These are phyloP conservation scores for Mucor saturninus DNA, from an alignment of 371 early-diverging fungal genomes.

Conservation along the genomic window DNA sequence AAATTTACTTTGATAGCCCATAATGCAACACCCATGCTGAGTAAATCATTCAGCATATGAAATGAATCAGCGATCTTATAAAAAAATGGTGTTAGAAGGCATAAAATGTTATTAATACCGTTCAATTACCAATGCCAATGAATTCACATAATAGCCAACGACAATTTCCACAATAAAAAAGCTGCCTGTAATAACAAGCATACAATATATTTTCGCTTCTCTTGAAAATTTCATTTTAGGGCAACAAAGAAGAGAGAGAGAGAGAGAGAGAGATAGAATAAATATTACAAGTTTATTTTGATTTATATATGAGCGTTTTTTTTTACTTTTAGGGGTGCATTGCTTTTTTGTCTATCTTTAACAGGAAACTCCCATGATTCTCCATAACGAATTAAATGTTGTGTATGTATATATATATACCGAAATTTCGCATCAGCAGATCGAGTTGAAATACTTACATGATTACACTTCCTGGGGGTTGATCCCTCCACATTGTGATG, in stretches of 20 bases:
- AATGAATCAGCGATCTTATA: slow-evolving; percentile 85
- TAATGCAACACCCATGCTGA: slow-evolving; percentile 81
- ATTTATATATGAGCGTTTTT: slow-evolving; percentile 3
- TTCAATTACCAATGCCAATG: slow-evolving; percentile 74
- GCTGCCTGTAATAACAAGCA: slow-evolving; percentile 65
- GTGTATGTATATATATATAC: not conserved
- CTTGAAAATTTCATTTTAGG: slow-evolving; percentile 19
- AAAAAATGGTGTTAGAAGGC: not conserved
- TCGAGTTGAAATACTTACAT: not conserved
- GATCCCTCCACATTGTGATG: not conserved
- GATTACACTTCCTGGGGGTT: not conserved
- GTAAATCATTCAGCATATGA: slow-evolving; percentile 90
- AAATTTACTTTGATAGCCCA: slow-evolving; percentile 78
- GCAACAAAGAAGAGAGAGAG: not conserved
- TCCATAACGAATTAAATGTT: not conserved
- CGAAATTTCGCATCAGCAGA: slow-evolving; percentile 5
- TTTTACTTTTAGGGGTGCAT: slow-evolving; percentile 6
- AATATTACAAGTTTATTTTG: slow-evolving; percentile 1
- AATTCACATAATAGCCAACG: slow-evolving; percentile 76
- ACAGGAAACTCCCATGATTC: slow-evolving; percentile 2
- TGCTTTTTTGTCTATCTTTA: slow-evolving; percentile 1
- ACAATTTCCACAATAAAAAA: slow-evolving; percentile 83
- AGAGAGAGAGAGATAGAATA: not conserved
- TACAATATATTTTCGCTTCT: slow-evolving; percentile 50
- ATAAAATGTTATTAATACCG: not conserved